Evolutionary conservation across 352 stramenopile genomes (phyloP).

Genomic region (Phytophthora brassicae): DNA sequence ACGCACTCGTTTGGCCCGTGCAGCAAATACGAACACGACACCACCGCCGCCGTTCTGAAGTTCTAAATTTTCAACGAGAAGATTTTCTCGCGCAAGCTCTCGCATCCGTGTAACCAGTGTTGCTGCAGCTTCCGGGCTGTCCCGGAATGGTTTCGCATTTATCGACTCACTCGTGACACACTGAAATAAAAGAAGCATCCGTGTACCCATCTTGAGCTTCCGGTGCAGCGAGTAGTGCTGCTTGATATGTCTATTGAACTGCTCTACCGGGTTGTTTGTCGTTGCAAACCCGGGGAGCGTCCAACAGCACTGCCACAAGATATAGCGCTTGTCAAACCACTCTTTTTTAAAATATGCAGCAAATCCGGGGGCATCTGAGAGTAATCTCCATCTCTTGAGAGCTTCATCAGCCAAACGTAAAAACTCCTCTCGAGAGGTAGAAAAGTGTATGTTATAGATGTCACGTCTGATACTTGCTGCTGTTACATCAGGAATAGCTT

Average conservation of each 20-base stretch:
- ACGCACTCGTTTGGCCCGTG: background rate
- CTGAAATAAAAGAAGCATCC: background rate
- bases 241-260: background rate
- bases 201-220: too few species aligned
- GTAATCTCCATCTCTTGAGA: background rate
- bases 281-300: background rate
- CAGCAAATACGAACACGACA: background rate
- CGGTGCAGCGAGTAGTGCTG: background rate
- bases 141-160: background rate
- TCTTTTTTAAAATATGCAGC: background rate
- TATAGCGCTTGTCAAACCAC: background rate
- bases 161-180: background rate
- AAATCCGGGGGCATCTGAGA: background rate
- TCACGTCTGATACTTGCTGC: background rate
- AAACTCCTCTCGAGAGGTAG: background rate
- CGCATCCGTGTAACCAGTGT: background rate
- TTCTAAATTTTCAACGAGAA: background rate
- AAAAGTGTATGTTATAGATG: background rate
- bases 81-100: background rate
- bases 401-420: background rate
- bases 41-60: background rate
- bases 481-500: background rate
- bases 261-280: background rate
- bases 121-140: background rate
- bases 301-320: background rate